Evolutionary conservation across 2,329 filamentous ascomycete genomes (phyloP).

Genomic region (Ophiostoma himal-ulmi): DNA sequence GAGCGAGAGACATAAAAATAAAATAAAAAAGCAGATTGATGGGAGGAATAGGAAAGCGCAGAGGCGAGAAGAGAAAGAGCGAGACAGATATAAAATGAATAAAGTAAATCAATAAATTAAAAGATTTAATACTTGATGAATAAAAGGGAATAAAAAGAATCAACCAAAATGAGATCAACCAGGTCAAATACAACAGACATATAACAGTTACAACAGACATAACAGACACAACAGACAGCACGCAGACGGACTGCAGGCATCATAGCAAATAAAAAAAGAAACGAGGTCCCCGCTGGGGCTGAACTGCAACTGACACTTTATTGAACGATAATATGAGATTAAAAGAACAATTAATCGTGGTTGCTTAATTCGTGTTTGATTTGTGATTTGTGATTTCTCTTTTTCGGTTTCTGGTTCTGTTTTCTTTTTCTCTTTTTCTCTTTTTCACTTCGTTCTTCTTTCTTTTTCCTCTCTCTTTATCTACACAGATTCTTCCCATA

Average conservation of each 20-base stretch:
- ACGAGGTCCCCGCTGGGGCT: slow-evolving; percentile 21
- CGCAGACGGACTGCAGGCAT: background rate
- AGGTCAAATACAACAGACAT: background rate
- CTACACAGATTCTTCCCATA: background rate
- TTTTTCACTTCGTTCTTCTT: background rate
- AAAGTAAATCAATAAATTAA: background rate
- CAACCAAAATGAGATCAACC: background rate
- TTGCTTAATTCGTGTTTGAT: background rate
- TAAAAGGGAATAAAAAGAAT: background rate
- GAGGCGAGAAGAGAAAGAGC: background rate
- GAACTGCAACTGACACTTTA: slow-evolving; percentile 15
- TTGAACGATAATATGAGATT: slow-evolving; percentile 13
- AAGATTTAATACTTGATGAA: background rate
- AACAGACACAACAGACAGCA: slow-evolving; percentile 4
- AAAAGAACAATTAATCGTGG: slow-evolving; percentile 15
- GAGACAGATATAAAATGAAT: background rate
- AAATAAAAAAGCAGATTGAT: slow-evolving; percentile 5
- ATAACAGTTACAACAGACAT: background rate
- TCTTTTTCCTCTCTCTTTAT: background rate
- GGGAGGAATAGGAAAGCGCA: background rate
- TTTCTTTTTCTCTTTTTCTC: background rate
- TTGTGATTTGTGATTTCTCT: background rate
- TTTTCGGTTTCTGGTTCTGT: background rate
- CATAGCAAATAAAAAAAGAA: slow-evolving; percentile 10
- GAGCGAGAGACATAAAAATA: slow-evolving; percentile 4